Evolutionary conservation across 495 filamentous ascomycete genomes (phyloP), one percentile per base, ranked within the genome.

Genomic region (Cercophora sp.): DNA sequence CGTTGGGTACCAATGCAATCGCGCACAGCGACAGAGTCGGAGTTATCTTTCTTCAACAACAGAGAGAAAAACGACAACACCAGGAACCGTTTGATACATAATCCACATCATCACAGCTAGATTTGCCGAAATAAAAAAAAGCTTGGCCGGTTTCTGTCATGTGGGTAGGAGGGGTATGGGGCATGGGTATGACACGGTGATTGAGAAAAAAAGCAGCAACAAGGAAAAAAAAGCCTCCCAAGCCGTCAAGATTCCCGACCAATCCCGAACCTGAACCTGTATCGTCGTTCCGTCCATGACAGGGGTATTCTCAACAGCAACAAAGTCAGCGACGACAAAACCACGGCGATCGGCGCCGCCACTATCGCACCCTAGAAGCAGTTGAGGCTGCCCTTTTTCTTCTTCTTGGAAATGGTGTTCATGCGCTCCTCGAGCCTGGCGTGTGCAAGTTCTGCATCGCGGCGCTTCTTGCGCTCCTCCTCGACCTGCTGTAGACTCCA

Each of bases 311-410:
- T n/a, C n/a, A n/a, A 22, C 16, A 5, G 26, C 16, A 37, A 37
- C 15, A 36, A 42, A 19, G 39, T 15, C 37, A 32, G 26, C 27
- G 31, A 35, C 16, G 11, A 48, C 13, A 25, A 40, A 10, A 15
- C 34, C n/a, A 24, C 20, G 20, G 36, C 9, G 11, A 24, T 36
- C 48, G 22, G 48, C 58, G 50, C 52, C 39, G 46, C 56, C 45
- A 46, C 62, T n/a, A n/a, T n/a, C n/a, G n/a, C n/a, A n/a, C n/a
- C n/a, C n/a, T 86, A 98, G 73, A 98, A 98, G 77, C 93, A 98
- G 73, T 96, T 96, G 61, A 98, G 83, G 25, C 86, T 88, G 64
- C 89, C 86, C 83, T 93, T 93, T 78, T 89, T 89, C 83, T 96
- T 96, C 77, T 91, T 96, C 73, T 91, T 91, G 65, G 84, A 86